These are phyloP conservation scores for Trichoderma oligosporum DNA, from an alignment of 2,329 filamentous ascomycete species.

Conservation along the genomic window DNA sequence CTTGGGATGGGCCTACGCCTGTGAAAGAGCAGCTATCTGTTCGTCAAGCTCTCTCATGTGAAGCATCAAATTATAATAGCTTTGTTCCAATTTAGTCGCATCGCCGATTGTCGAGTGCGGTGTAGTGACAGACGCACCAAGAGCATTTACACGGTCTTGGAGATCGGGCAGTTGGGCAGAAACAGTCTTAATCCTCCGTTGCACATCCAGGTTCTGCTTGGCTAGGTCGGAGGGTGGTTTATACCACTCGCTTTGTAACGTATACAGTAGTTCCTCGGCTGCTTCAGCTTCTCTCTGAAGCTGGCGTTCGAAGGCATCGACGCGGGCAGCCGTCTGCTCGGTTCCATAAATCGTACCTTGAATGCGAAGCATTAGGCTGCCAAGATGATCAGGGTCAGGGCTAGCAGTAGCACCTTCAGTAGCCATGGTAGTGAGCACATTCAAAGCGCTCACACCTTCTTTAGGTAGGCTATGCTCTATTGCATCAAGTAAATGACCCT, in stretches of 20 bases:
- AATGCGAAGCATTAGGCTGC: constrained; percentile 51
- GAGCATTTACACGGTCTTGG: constrained; percentile 47
- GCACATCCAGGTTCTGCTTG: constrained; percentile 69
- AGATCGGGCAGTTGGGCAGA: constrained; percentile 62
- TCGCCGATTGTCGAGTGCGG: constrained; percentile 53
- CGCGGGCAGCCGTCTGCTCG: constrained; percentile 53
- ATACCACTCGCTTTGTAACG: constrained; percentile 46
- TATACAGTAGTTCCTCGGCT: constrained; percentile 38
- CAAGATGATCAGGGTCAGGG: constrained; percentile 48
- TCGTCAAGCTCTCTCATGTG: constrained; percentile 57
- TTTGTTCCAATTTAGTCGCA: constrained; percentile 55
- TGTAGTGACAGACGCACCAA: constrained; percentile 34
- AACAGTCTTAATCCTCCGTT: constrained; percentile 65
- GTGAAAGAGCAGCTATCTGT: constrained; percentile 57
- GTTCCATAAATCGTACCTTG: constrained; percentile 51
- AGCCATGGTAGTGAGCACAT: constrained; percentile 53
- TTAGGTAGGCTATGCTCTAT: constrained; percentile 52
- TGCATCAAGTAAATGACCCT: constrained; percentile 46
- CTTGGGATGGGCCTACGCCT: constrained; percentile 61
- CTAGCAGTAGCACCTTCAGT: constrained; percentile 48
- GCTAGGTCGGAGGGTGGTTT: constrained; percentile 56
- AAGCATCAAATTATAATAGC: constrained; percentile 54
- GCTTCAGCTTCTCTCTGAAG: constrained; percentile 48
- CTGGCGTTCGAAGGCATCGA: constrained; percentile 54
- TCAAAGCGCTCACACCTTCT: constrained; percentile 54